These are phyloP conservation scores for Zygotorulaspora danielsina DNA, from an alignment of 805 yeast genomes.

Conservation along the genomic window DNA sequence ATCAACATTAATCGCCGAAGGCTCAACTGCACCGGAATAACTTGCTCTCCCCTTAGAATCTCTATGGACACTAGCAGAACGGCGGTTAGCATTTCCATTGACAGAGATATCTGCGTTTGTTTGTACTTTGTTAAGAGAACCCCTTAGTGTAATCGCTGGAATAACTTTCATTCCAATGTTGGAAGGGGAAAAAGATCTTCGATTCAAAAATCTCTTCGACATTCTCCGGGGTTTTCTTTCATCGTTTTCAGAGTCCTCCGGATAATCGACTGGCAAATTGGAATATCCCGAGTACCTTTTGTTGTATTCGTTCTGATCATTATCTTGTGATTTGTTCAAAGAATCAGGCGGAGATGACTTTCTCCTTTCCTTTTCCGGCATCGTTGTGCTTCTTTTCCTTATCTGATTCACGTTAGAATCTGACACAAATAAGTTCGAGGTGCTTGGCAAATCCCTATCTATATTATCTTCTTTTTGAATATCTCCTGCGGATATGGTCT, in stretches of 20 bases:
- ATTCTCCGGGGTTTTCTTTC: constrained; percentile 29
- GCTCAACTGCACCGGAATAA: constrained; percentile 17
- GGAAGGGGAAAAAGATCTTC: constrained; percentile 32
- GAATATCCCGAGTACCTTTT: constrained; percentile 8
- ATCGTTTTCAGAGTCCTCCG: constrained; percentile 6
- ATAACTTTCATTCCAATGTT: constrained; percentile 22
- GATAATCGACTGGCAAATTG: constrained; percentile 3
- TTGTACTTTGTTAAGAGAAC: constrained; percentile 14
- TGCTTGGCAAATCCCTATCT: constrained; percentile 13
- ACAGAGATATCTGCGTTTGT: constrained; percentile 11
- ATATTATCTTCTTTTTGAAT: constrained; percentile 12
- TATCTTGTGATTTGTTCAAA: neutral
- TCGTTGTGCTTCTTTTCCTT: constrained; percentile 25
- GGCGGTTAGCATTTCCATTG: constrained; percentile 1
- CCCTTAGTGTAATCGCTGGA: constrained; percentile 14
- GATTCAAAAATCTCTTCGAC: constrained; percentile 25
- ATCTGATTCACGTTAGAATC: constrained; percentile 11
- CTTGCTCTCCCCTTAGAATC: constrained; percentile 17
- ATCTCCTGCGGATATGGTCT: constrained; percentile 9
- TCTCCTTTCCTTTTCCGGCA: constrained; percentile 15
- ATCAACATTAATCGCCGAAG: constrained; percentile 20
- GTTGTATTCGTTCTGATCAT: constrained; percentile 1
- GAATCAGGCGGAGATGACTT: neutral
- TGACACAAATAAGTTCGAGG: constrained; percentile 10
- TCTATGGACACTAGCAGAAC: neutral